Percentiles rank a stretch among this genome's conserved stretches.
These are phyloP conservation scores for Cryptosporidium viatorum DNA, from an alignment of 169 alveolate genomes.

Conservation along the genomic window DNA sequence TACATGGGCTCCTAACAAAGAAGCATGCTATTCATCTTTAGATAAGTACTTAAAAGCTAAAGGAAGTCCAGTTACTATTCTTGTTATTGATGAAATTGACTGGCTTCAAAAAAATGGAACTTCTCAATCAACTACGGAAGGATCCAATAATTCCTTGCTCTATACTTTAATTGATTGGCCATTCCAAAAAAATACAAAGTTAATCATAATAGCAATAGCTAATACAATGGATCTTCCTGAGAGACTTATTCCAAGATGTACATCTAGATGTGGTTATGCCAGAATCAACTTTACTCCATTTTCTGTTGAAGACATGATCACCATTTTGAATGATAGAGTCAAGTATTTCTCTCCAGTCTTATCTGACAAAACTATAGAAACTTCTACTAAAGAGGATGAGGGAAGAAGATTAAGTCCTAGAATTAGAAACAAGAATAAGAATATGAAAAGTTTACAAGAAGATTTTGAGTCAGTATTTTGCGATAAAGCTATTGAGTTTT, in stretches of 20 bases:
- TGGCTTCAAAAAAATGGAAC: slow-evolving; percentile 48
- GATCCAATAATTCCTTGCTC: slow-evolving; percentile 47
- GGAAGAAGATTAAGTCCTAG: slow-evolving; percentile 2
- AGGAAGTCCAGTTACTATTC: slow-evolving; percentile 51
- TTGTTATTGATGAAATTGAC: slow-evolving; percentile 67
- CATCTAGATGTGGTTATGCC: slow-evolving; percentile 70
- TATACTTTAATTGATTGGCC: slow-evolving; percentile 84
- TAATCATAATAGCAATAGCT: slow-evolving; percentile 80
- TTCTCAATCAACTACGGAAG: neutral
- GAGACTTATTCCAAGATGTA: slow-evolving; percentile 77
- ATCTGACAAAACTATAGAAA: neutral
- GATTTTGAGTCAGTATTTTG: slow-evolving; percentile 14
- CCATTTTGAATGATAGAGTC: slow-evolving; percentile 11
- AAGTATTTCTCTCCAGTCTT: neutral
- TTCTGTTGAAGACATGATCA: slow-evolving; percentile 66
- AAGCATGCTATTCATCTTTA: slow-evolving; percentile 41
- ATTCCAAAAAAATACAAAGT: slow-evolving; percentile 76
- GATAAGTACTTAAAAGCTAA: slow-evolving; percentile 29
- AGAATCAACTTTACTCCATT: slow-evolving; percentile 69
- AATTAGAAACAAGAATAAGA: neutral
- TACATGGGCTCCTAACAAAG: slow-evolving; percentile 72
- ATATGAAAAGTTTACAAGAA: neutral
- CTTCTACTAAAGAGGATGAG: neutral
- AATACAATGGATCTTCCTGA: slow-evolving; percentile 85
- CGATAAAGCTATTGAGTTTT: slow-evolving; percentile 63